These are phyloP conservation scores for Dictyostelium firmibasis DNA, from an alignment of 78 protist genomes.

Conservation along the genomic window DNA sequence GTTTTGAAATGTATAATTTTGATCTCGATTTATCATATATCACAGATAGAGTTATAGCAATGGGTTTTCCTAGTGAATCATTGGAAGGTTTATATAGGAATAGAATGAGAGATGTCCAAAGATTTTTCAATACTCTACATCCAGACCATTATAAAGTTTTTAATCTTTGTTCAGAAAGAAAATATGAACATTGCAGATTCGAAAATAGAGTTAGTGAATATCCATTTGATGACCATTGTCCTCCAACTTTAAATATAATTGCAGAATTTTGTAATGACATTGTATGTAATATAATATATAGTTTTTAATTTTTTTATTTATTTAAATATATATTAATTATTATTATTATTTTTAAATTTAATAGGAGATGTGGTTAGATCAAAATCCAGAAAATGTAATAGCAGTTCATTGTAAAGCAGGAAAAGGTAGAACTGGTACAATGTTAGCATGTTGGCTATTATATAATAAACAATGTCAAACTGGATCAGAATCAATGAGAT, in stretches of 20 bases:
- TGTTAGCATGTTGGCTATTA: conserved; percentile 69
- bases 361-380: conserved; percentile 27
- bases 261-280: conserved; percentile 50
- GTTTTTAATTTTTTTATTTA: too few relatives aligned
- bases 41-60: conserved; percentile 65
- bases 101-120: conserved; percentile 71
- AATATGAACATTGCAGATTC: conserved; percentile 80
- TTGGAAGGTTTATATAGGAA: conserved; percentile 65
- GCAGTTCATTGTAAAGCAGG: conserved; percentile 86
- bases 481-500: conserved; percentile 63
- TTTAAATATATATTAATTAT: background rate
- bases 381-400: conserved; percentile 63
- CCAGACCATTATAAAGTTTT: conserved; percentile 76
- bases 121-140: conserved; percentile 70
- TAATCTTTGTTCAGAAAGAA: conserved; percentile 90
- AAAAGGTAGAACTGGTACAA: conserved; percentile 75
- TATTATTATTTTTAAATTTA: background rate
- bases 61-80: conserved; percentile 81
- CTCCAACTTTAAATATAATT: conserved; percentile 79
- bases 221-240: conserved; percentile 89
- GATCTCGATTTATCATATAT: conserved; percentile 75
- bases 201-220: conserved; percentile 68
- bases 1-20: conserved; percentile 74
- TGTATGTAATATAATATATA: too few relatives aligned
- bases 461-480: conserved; percentile 56